phyloP scores from a whole-genome alignment of 2,329 filamentous ascomycete genomes.

The Sclerotinia sclerotiorum region DNA sequence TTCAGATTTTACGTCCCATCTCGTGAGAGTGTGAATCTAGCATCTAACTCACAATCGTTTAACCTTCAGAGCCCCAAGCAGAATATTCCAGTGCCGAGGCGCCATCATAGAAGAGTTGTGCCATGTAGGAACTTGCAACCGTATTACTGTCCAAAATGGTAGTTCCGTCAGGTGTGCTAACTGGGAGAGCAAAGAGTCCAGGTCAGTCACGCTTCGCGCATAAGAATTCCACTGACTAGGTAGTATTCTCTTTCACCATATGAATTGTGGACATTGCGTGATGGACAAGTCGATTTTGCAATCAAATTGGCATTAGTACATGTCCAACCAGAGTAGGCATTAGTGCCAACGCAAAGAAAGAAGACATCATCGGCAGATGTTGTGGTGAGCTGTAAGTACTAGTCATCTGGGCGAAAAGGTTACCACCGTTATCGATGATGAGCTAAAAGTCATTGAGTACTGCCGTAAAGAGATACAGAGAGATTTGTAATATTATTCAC shows the following conservation, averaged over 20 bases:
- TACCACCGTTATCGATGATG: not conserved
- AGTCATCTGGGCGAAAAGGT: not conserved
- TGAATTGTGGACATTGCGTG: not conserved
- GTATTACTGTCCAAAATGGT: not conserved
- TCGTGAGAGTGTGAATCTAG: not conserved
- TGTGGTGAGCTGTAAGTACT: not conserved
- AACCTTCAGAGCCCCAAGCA: not conserved
- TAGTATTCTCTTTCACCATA: not conserved
- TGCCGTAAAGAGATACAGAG: not conserved
- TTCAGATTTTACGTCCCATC: not conserved
- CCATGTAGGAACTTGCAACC: not conserved
- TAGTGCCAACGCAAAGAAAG: not conserved
- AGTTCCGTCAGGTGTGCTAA: not conserved
- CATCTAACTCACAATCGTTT: not conserved
- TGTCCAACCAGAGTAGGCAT: not conserved
- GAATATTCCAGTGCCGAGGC: not conserved
- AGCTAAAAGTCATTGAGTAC: not conserved
- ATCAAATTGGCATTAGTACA: not conserved
- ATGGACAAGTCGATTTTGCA: not conserved
- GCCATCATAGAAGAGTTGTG: not conserved
- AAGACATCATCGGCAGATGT: not conserved
- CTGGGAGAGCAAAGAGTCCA: not conserved
- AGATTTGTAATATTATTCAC: no score
- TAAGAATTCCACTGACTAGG: not conserved
- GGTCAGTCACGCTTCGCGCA: not conserved